These are phyloP conservation scores for Orbilia ellipsospora DNA, from an alignment of 2,329 filamentous ascomycete species.

Conservation along the genomic window DNA sequence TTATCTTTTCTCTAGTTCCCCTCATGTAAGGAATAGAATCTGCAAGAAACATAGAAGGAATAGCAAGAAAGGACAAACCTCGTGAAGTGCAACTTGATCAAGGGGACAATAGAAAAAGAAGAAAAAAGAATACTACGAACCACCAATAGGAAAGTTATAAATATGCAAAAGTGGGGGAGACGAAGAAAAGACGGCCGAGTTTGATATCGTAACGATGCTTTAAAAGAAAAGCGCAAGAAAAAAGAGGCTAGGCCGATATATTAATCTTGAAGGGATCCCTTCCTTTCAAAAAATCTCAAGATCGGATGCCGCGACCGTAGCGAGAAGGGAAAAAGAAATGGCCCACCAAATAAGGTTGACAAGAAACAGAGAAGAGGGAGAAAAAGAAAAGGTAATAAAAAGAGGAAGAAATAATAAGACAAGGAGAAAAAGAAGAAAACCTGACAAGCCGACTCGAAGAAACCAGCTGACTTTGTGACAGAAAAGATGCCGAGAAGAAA, in stretches of 20 bases:
- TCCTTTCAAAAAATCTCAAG: constrained; percentile 35
- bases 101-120: constrained; percentile 20
- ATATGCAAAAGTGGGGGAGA: constrained; percentile 54
- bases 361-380: constrained; percentile 22
- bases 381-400: constrained; percentile 9
- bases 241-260: constrained; percentile 39
- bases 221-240: constrained; percentile 39
- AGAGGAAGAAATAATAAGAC: constrained; percentile 14
- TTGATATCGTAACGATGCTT: constrained; percentile 52
- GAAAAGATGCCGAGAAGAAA: constrained; percentile 23
- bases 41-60: constrained; percentile 10
- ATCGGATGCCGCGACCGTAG: constrained; percentile 55
- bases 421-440: background rate
- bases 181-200: constrained; percentile 6
- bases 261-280: constrained; percentile 38
- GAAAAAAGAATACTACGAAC: constrained; percentile 12
- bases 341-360: constrained; percentile 51
- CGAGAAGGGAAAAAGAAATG: constrained; percentile 37
- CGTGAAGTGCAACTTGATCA: constrained; percentile 30
- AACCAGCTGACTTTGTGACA: constrained; percentile 21
- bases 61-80: constrained; percentile 40
- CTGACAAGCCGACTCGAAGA: background rate
- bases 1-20: constrained; percentile 14
- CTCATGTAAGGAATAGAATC: constrained; percentile 9
- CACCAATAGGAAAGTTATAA: constrained; percentile 51